Percentiles rank a stretch among this genome's conserved stretches.
These are phyloP conservation scores for Colletotrichum sublineola DNA, from an alignment of 2,329 filamentous ascomycete genomes.

Conservation along the genomic window DNA sequence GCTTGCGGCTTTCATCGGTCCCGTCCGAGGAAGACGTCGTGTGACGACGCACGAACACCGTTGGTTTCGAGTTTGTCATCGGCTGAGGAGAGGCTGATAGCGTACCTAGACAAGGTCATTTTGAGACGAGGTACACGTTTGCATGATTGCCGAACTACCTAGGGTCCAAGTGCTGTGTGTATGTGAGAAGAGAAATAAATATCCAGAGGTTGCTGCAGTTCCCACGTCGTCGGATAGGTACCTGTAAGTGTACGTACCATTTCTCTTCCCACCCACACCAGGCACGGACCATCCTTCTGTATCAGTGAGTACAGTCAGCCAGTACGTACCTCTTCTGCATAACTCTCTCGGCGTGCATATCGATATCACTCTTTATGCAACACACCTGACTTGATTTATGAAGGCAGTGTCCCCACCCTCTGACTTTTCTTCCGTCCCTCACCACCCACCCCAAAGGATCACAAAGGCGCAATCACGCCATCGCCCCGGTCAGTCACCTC, in stretches of 20 bases:
- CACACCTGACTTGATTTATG: not conserved
- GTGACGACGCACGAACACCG: slow-evolving; percentile 11
- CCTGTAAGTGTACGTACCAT: no score
- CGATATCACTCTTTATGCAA: not conserved
- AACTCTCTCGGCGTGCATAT: not conserved
- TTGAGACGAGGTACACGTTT: not conserved
- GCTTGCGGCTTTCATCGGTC: slow-evolving; percentile 30
- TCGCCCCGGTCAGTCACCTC: slow-evolving; percentile 40
- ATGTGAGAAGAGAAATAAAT: not conserved
- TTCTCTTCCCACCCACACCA: no score
- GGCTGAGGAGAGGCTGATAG: slow-evolving; percentile 10
- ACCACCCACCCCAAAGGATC: not conserved
- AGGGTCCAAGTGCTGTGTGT: not conserved
- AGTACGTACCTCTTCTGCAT: not conserved
- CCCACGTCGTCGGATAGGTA: no score
- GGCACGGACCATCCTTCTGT: no score
- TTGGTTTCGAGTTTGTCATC: slow-evolving; percentile 8
- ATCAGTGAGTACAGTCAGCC: not conserved
- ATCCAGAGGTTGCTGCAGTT: no score
- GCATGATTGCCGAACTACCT: not conserved
- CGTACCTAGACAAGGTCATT: not conserved
- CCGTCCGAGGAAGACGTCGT: slow-evolving; percentile 1
- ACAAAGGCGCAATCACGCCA: slow-evolving; percentile 39
- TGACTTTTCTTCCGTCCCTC: slow-evolving; percentile 26
- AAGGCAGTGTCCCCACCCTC: not conserved